Evolutionary conservation across 2,329 filamentous ascomycete species (phyloP), one percentile per base, ranked within the genome.

Genomic region (Sphaerulina vaccinii): DNA sequence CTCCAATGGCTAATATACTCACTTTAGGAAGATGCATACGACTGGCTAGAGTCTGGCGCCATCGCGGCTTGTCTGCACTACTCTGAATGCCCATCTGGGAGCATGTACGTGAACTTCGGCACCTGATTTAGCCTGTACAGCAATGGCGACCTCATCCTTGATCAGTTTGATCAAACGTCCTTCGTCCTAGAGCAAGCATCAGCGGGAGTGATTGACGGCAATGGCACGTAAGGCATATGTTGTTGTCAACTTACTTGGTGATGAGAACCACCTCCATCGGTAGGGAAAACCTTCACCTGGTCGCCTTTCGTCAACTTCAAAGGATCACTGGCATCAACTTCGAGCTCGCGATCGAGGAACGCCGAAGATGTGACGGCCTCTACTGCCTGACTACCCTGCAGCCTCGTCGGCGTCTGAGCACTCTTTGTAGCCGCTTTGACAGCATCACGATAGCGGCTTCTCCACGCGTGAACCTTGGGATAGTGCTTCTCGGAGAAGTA

Each of bases 381-480:
- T 21, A 76, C 73, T 2, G 82, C 83, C 59, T 82, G 76, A 36
- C 74, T 73, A 3, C 84, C 83, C 5, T 74, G 71, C 24, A 86
- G 56, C 1, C 64, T 73, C 29, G 65, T 65, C 2, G 74, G 68
- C 44, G 74, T 71, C 58, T 74, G 72, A 1, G 65, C 60, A 27
- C 62, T 63, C 16, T 64, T 58, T 49, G 71, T 75, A 1, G 78
- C 77, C 5, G 67, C 66, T 4, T 71, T 68, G 1, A 82, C 63
- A 1, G 73, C 74, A 13, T 63, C 64, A 46, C 78, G 70, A 68
- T 88, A 88, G n/a, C 85, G 75, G 37, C 71, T 66, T 15, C 87
- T 75, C 83, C 84, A 89, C 1, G 79, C 78, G 63, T 80, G 85
- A 0, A 82, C 78, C 51, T 72, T 77, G 0, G 85, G 86, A 60